Evolutionary conservation across 345 rosid genomes (phyloP).

Genomic region (Populus davidiana): DNA sequence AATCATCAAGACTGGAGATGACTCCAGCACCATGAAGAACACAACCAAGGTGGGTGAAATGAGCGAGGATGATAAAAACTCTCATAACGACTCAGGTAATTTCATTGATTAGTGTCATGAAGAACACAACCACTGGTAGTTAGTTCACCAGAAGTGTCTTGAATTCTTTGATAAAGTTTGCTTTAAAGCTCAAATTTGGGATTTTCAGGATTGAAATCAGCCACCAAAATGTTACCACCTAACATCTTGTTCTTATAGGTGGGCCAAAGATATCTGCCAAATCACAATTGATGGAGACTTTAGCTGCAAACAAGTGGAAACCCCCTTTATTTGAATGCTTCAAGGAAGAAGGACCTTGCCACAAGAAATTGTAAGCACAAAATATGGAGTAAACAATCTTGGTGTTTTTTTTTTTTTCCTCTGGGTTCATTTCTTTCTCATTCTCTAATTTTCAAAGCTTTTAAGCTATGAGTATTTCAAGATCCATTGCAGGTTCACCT

Average conservation of each 20-base stretch:
- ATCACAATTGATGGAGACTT: constrained; percentile 43
- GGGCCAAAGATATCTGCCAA: constrained; percentile 28
- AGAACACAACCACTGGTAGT: too few species aligned
- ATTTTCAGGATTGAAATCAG: neutral
- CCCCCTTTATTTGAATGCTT: constrained; percentile 46
- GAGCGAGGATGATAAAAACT: neutral
- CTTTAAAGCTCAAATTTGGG: constrained; percentile 12
- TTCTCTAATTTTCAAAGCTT: neutral
- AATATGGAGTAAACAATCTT: too few species aligned
- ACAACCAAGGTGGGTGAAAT: neutral
- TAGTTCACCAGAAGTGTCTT: too few species aligned
- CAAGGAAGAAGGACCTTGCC: constrained; percentile 50
- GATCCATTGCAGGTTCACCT: constrained; percentile 38
- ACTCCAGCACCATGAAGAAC: neutral
- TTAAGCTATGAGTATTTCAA: neutral
- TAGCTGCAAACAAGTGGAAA: constrained; percentile 48
- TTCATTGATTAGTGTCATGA: neutral
- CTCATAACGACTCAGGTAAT: neutral
- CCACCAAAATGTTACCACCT: neutral
- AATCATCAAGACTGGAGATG: neutral
- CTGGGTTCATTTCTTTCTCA: too few species aligned
- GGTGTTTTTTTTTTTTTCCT: neutral
- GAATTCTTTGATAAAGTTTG: neutral
- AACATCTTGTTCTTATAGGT: constrained; percentile 15
- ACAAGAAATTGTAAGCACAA: constrained; percentile 41